phyloP scores from a whole-genome alignment of 2,329 filamentous ascomycete genomes.

The Torrubiellomyces zombiae region DNA sequence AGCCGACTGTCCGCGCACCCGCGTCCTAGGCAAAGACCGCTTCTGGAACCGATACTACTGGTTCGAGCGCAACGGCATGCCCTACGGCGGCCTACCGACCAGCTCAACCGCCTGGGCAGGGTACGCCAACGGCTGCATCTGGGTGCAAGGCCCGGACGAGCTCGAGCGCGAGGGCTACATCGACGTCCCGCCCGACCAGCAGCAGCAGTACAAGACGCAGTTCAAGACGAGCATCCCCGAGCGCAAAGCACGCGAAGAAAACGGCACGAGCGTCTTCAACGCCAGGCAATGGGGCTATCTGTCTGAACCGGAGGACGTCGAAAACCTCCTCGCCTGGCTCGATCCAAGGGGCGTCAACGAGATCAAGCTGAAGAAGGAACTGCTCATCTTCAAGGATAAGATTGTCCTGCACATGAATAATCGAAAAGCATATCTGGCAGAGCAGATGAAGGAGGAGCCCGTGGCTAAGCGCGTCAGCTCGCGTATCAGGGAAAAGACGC shows the following conservation, averaged over 20 bases:
- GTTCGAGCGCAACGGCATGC: conserved; percentile 98
- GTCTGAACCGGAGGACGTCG: conserved; percentile 61
- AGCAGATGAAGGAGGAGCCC: conserved; percentile 22
- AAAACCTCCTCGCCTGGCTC: conserved; percentile 71
- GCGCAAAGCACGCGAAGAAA: conserved; percentile 75
- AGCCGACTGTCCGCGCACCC: conserved; percentile 80
- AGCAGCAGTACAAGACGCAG: conserved; percentile 57
- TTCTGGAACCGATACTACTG: conserved; percentile 99
- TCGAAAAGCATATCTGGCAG: conserved; percentile 49
- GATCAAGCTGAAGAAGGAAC: conserved; percentile 72
- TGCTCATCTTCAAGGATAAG: conserved; percentile 56
- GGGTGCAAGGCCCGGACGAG: conserved; percentile 90
- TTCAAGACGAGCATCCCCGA: conserved; percentile 75
- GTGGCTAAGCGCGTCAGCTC: conserved; percentile 25
- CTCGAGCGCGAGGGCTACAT: conserved; percentile 77
- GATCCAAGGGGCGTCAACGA: conserved; percentile 79
- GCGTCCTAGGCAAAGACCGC: conserved; percentile 79
- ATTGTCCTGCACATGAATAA: conserved; percentile 69
- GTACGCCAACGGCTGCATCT: conserved; percentile 89
- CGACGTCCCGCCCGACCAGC: conserved; percentile 53
- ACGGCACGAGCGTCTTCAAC: conserved; percentile 56
- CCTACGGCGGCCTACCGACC: conserved; percentile 70
- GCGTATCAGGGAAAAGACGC: conserved; percentile 27
- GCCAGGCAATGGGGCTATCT: conserved; percentile 85
- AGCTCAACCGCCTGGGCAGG: conserved; percentile 76